Conservation (phyloP, 148 eudicot genomes). For the Persicaria maculosa region DNA sequence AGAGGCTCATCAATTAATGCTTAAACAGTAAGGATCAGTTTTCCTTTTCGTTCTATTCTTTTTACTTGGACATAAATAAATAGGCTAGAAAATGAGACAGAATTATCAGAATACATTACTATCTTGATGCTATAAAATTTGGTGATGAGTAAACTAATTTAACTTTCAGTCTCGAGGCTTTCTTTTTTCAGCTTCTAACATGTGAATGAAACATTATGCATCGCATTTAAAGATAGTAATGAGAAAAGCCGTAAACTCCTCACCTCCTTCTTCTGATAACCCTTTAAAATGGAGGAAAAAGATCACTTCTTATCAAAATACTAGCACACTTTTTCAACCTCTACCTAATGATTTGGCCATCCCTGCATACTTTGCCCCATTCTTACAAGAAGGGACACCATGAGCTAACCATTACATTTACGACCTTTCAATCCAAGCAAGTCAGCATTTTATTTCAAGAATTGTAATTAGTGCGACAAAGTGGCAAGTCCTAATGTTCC, state of each 20-base stretch:
- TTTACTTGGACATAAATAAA: neutral
- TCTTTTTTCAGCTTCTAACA: neutral
- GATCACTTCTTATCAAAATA: neutral
- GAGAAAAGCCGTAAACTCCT: neutral
- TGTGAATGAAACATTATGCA: neutral
- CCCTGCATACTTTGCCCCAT: neutral
- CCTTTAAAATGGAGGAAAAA: neutral
- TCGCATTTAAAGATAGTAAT: neutral
- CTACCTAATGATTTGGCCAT: neutral
- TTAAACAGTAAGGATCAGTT: neutral
- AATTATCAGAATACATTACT: neutral
- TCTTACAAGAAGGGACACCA: neutral
- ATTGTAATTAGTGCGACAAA: neutral
- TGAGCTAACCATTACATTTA: neutral
- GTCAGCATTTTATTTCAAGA: neutral
- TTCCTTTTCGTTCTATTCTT: neutral
- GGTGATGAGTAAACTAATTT: neutral
- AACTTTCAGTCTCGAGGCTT: neutral
- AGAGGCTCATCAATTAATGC: neutral
- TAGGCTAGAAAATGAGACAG: neutral
- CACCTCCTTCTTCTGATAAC: neutral
- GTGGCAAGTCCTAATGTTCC: neutral
- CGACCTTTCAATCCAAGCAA: neutral
- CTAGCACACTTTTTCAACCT: neutral
- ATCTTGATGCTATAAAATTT: neutral